phyloP scores from a whole-genome alignment of 1,139 yeast species.

The Citeromyces hawaiiensis region DNA sequence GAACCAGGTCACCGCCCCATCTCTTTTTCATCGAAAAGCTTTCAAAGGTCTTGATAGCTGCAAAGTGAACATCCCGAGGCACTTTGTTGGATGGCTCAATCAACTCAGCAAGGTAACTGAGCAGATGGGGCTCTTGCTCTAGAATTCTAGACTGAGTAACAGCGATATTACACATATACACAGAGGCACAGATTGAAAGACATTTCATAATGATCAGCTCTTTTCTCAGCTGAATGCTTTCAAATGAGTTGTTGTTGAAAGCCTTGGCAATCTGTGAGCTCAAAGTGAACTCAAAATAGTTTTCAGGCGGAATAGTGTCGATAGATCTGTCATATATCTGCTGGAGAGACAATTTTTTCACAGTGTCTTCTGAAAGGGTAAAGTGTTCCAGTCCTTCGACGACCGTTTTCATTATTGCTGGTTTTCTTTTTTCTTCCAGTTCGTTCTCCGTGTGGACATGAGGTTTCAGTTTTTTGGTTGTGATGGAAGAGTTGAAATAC shows the following conservation, averaged over 20 bases:
- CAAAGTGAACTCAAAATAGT: slow-evolving; percentile 52
- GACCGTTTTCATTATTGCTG: slow-evolving; percentile 5
- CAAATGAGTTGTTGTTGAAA: slow-evolving; percentile 43
- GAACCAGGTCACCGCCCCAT: slow-evolving; percentile 67
- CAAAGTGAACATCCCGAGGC: slow-evolving; percentile 36
- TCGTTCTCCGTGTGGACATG: slow-evolving; percentile 3
- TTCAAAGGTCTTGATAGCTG: slow-evolving; percentile 59
- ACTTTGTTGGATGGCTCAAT: slow-evolving; percentile 43
- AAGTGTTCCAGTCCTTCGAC: slow-evolving; percentile 34
- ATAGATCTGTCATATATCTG: slow-evolving; percentile 54
- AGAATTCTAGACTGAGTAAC: slow-evolving; percentile 53
- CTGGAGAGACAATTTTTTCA: slow-evolving; percentile 37
- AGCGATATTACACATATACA: slow-evolving; percentile 36
- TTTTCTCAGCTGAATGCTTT: slow-evolving; percentile 41
- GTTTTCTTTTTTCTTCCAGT: slow-evolving; percentile 7
- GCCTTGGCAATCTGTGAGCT: slow-evolving; percentile 61
- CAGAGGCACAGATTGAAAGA: slow-evolving; percentile 44
- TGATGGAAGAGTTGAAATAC: slow-evolving; percentile 27
- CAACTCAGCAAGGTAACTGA: slow-evolving; percentile 59
- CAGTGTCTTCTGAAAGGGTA: slow-evolving; percentile 29
- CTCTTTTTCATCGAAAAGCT: slow-evolving; percentile 55
- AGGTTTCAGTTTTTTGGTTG: slow-evolving; percentile 2
- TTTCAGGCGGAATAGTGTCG: slow-evolving; percentile 43
- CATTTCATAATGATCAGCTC: slow-evolving; percentile 53
- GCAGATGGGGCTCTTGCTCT: slow-evolving; percentile 63